These are phyloP conservation scores for Pholiota conissans DNA, from an alignment of 768 basidiomycete genomes.

Conservation along the genomic window DNA sequence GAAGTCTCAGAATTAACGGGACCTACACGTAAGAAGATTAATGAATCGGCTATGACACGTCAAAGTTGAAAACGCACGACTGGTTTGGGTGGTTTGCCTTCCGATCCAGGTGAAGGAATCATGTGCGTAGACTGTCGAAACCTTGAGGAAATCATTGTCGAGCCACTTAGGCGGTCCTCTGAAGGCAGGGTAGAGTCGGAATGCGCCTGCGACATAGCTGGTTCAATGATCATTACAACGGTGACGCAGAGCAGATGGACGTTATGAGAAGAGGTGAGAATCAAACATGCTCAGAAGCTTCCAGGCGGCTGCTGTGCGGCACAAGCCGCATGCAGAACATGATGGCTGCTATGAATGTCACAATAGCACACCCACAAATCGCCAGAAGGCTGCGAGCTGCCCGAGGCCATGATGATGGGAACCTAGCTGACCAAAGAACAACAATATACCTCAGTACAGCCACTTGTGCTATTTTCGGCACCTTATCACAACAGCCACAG, in stretches of 20 bases:
- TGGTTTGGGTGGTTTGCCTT: conserved; percentile 35
- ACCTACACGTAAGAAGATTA: conserved; percentile 20
- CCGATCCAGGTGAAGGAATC: conserved; percentile 44
- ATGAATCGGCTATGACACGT: not conserved
- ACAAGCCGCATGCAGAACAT: conserved; percentile 4
- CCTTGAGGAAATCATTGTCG: conserved; percentile 26
- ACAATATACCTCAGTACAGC: not conserved
- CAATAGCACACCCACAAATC: not conserved
- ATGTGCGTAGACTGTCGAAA: conserved; percentile 47
- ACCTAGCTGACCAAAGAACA: not conserved
- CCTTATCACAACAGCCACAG: not conserved
- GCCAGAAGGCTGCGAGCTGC: not conserved
- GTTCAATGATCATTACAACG: not conserved
- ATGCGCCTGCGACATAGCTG: conserved; percentile 7
- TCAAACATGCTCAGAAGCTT: not conserved
- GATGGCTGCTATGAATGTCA: conserved; percentile 2
- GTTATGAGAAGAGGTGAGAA: not conserved
- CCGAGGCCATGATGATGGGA: conserved; percentile 8
- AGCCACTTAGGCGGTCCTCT: conserved; percentile 13
- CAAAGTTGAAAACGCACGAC: conserved; percentile 36
- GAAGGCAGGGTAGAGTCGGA: conserved; percentile 12
- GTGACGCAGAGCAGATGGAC: not conserved
- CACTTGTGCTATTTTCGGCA: not conserved
- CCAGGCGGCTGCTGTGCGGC: conserved; percentile 3
- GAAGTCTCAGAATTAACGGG: conserved; percentile 33